These are phyloP conservation scores for Epichloe scottii DNA, from an alignment of 2,329 filamentous ascomycete species.

Conservation along the genomic window DNA sequence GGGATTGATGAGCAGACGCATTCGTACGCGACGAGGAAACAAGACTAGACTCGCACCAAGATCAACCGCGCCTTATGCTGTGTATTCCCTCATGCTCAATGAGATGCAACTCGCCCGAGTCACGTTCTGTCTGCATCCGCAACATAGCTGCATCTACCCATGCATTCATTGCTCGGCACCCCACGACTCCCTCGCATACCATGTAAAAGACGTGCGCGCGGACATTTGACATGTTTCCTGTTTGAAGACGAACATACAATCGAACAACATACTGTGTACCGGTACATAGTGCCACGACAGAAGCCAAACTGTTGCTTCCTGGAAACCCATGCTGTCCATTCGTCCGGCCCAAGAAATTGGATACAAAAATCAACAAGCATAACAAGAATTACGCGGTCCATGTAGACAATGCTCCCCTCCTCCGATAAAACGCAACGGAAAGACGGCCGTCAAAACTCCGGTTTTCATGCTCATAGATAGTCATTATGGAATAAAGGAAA, in stretches of 20 bases:
- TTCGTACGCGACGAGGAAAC: too few species aligned
- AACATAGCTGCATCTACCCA: too few species aligned
- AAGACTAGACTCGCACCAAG: too few species aligned
- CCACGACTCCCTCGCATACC: too few species aligned
- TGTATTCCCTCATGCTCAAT: too few species aligned
- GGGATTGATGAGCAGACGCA: too few species aligned
- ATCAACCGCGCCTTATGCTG: too few species aligned
- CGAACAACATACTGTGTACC: background rate
- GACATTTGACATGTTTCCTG: background rate
- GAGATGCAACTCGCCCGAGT: too few species aligned
- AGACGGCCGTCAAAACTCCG: slow-evolving; percentile 1
- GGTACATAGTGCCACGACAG: background rate
- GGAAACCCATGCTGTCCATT: background rate
- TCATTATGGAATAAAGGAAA: slow-evolving; percentile 3
- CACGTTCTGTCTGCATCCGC: too few species aligned
- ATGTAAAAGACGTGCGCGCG: background rate
- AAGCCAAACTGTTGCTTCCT: background rate
- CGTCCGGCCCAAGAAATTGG: background rate
- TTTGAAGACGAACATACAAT: background rate
- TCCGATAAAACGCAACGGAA: background rate
- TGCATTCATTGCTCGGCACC: too few species aligned
- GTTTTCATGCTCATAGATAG: slow-evolving; percentile 5
- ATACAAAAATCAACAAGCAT: background rate
- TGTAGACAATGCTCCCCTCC: background rate
- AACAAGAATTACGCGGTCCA: too few species aligned